These are phyloP conservation scores for Primulina tabacum DNA, from an alignment of 257 asterid genomes.

Conservation along the genomic window DNA sequence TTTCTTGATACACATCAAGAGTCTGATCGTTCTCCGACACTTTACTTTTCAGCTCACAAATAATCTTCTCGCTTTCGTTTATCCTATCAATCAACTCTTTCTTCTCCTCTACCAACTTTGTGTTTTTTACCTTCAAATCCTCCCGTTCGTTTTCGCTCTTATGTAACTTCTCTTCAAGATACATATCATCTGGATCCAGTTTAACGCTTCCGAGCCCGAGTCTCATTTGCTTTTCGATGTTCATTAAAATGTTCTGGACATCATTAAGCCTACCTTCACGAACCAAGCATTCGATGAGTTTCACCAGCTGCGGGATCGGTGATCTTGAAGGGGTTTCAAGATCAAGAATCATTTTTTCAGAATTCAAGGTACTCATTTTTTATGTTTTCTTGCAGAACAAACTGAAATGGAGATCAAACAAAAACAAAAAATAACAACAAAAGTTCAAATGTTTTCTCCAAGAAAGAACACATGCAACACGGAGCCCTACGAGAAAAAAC, in stretches of 20 bases:
- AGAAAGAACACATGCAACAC: too few relatives aligned
- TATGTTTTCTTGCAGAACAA: not conserved
- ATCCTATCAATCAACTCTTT: not conserved
- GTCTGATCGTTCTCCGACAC: not conserved
- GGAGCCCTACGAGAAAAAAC: too few relatives aligned
- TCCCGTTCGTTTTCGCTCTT: not conserved
- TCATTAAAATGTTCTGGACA: constrained; percentile 17
- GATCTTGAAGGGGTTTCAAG: not conserved
- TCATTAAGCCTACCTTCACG: not conserved
- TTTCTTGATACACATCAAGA: not conserved
- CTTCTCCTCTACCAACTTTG: constrained; percentile 3
- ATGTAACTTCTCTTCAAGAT: not conserved
- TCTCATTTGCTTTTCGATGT: constrained; percentile 24
- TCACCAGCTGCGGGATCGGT: constrained; percentile 23
- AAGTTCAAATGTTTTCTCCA: too few relatives aligned
- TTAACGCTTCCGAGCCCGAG: constrained; percentile 15
- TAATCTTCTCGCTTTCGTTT: not conserved
- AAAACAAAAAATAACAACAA: too few relatives aligned
- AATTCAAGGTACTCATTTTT: not conserved
- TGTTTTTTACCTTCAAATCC: not conserved
- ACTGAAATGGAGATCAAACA: too few relatives aligned
- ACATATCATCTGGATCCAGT: constrained; percentile 9
- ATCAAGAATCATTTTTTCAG: not conserved
- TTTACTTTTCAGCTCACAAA: not conserved
- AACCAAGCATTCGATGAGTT: constrained; percentile 11